Evolutionary conservation across 2,329 filamentous ascomycete species (phyloP), one percentile per base, ranked within the genome.

Genomic region (Hymenoscyphus fructigenus): DNA sequence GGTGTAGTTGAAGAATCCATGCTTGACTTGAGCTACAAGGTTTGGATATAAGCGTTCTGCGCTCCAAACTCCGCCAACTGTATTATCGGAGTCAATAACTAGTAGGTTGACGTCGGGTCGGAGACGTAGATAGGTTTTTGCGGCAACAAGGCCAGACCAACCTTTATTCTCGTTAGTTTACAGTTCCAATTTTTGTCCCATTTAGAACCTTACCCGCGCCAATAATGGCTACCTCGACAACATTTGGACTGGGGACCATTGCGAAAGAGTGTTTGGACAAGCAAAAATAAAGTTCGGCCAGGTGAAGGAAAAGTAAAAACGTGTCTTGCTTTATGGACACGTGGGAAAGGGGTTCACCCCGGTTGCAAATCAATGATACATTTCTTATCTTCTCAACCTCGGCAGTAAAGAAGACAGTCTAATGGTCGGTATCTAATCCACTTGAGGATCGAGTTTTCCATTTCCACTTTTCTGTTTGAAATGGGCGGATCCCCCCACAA

Each of bases 31-130:
- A 4, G 77, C 77, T 29, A 64, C 89, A 56, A 93, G 81, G 2
- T 85, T 86, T 0, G 86, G 84, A 74, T 92, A 89, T 0, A 91
- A 75, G 1, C 88, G 83, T 57, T 89, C 80, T 65, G 85, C 79
- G 20, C 86, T 84, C 90, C 89, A 92, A 9, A 87, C 86, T 3
- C 90, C 90, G 1, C 90, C 90, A 9, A 88, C 71, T 0, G 83
- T 83, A 14, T 79, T 74, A 20, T 81, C 80, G 9, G 80, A 76
- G 57, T 91, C 88, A 41, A 90, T 76, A 17, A 91, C 74, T 0
- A 82, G 77, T 29, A 90, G 73, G 2, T 81, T 81, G 60, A 80
- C 79, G 17, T 78, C 74, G 1, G 87, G 87, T 67, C 88, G 80
- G 55, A 87, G 73, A 66, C 84, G 79, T 61, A 82, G 82, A 72